These are phyloP conservation scores for Coemansia sp. DNA, from an alignment of 192 early-diverging fungal species.

Conservation along the genomic window DNA sequence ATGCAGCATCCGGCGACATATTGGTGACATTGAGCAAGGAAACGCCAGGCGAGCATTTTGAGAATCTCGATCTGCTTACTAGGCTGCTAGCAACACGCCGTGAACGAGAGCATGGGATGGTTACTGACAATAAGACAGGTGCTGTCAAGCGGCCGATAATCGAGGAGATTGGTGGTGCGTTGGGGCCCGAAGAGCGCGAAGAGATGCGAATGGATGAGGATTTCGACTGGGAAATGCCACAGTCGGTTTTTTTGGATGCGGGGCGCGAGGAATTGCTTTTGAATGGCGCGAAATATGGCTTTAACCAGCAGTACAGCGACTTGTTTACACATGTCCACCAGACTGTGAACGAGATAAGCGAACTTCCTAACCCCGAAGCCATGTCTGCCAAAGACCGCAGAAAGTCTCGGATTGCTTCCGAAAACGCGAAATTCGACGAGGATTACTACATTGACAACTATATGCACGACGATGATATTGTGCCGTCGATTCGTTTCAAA, in stretches of 20 bases:
- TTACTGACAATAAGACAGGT: background rate
- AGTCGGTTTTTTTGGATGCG: conserved; percentile 53
- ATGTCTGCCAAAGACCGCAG: conserved; percentile 51
- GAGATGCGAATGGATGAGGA: conserved; percentile 53
- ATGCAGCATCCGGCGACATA: conserved; percentile 75
- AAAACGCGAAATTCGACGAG: conserved; percentile 87
- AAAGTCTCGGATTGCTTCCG: conserved; percentile 60
- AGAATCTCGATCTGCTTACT: conserved; percentile 85
- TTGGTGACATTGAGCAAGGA: conserved; percentile 76
- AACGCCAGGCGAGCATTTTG: conserved; percentile 73
- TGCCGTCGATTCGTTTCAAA: conserved; percentile 69
- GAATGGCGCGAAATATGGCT: conserved; percentile 71
- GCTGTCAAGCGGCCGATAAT: conserved; percentile 31
- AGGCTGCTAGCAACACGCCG: conserved; percentile 70
- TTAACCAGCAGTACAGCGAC: conserved; percentile 82
- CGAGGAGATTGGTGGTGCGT: conserved; percentile 32
- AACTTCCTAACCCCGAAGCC: conserved; percentile 60
- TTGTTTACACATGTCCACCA: conserved; percentile 72
- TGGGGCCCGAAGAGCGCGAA: conserved; percentile 14
- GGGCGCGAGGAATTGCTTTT: conserved; percentile 38
- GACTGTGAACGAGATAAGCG: conserved; percentile 70
- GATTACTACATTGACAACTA: conserved; percentile 92
- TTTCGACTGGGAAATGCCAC: conserved; percentile 88
- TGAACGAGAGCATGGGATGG: conserved; percentile 55
- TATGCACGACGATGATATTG: conserved; percentile 84